Percentiles rank a stretch among this genome's conserved stretches.
phyloP scores from a whole-genome alignment of 108 stramenopile species.

The Fistulifera pelliculosa region DNA sequence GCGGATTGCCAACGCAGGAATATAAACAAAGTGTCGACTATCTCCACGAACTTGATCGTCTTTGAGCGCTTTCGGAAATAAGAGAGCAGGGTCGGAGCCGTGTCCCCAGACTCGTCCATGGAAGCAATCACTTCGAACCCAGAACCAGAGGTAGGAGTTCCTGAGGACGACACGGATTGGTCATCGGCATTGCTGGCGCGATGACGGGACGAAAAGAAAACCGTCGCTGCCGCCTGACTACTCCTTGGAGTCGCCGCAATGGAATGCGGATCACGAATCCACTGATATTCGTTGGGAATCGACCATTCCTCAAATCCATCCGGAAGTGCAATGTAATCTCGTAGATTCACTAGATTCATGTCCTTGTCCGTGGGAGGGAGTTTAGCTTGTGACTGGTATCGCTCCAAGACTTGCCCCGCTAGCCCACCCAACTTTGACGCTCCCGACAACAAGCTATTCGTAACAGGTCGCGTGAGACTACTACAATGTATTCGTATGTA shows the following conservation, averaged over 20 bases:
- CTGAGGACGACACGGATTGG: not conserved
- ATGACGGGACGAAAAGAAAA: not conserved
- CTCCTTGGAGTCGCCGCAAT: constrained; percentile 1
- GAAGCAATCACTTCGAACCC: not conserved
- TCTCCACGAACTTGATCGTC: constrained; percentile 1
- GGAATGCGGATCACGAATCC: constrained; percentile 6
- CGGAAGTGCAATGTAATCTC: constrained; percentile 31
- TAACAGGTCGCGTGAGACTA: no score
- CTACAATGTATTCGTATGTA: constrained; percentile 46
- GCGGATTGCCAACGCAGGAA: constrained; percentile 66
- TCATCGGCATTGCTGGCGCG: not conserved
- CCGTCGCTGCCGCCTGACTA: not conserved
- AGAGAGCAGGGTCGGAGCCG: constrained; percentile 1
- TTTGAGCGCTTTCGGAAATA: constrained; percentile 11
- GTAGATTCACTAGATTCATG: not conserved
- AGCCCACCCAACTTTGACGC: not conserved
- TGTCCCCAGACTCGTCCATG: not conserved
- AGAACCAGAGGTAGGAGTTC: not conserved
- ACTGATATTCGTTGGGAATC: constrained; percentile 47
- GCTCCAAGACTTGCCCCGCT: constrained; percentile 1
- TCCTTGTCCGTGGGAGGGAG: not conserved
- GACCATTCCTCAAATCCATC: constrained; percentile 61
- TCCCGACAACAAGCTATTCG: no score
- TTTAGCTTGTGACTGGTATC: constrained; percentile 2
- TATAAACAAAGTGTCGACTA: constrained; percentile 19